These are phyloP conservation scores for Citrullus amarus DNA, from an alignment of 306 rosid species.

Conservation along the genomic window DNA sequence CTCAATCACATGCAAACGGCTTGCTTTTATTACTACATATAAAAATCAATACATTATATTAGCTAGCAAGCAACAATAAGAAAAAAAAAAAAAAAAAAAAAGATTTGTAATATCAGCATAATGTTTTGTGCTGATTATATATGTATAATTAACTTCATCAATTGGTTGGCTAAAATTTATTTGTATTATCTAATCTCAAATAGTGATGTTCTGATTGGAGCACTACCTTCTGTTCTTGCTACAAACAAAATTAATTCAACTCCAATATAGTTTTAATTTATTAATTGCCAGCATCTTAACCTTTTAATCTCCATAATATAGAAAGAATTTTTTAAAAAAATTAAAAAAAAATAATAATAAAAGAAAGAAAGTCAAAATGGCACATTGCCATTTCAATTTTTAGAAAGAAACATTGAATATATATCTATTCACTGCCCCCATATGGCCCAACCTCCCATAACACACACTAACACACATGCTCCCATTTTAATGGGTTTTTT, in stretches of 20 bases:
- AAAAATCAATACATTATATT: neutral
- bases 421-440: too few species aligned
- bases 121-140: neutral
- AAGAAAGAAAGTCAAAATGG: neutral
- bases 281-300: neutral
- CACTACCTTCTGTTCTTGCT: constrained; percentile 4
- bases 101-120: neutral
- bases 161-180: neutral
- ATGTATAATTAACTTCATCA: neutral
- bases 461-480: too few species aligned
- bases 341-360: neutral
- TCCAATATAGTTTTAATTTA: neutral
- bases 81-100: neutral
- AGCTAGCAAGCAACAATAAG: neutral
- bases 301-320: neutral
- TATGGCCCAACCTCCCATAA: too few species aligned
- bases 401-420: neutral
- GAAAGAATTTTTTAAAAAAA: too few species aligned
- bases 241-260: neutral
- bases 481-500: too few species aligned
- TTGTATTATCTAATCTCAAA: neutral
- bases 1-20: neutral
- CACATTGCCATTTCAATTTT: neutral
- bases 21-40: neutral
- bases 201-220: constrained; percentile 3